phyloP scores from a whole-genome alignment of 305 asterid species.

The Fraxinus paxiana region DNA sequence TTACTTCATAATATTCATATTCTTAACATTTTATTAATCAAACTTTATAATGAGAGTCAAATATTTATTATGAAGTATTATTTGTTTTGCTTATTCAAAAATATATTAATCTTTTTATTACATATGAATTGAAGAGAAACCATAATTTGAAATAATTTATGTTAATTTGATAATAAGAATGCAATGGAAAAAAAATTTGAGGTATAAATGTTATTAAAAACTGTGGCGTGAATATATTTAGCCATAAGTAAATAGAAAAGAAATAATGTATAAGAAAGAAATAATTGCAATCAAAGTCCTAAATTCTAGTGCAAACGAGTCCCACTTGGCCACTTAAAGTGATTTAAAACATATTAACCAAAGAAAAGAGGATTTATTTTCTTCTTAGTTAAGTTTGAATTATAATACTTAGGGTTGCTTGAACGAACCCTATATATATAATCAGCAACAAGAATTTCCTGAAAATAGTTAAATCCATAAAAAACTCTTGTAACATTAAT shows the following conservation, averaged over 20 bases:
- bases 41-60: not conserved
- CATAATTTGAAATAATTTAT: not conserved
- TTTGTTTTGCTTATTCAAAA: not conserved
- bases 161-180: not conserved
- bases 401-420: not conserved
- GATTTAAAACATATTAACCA: not conserved
- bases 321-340: not conserved
- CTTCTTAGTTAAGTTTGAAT: not conserved
- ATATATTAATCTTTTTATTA: not conserved
- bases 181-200: not conserved
- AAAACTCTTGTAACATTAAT: too few relatives aligned
- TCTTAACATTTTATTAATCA: too few relatives aligned
- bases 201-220: not conserved
- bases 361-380: not conserved
- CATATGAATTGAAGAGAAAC: not conserved
- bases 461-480: too few relatives aligned
- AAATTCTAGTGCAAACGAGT: not conserved
- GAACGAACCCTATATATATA: not conserved
- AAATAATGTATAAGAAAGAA: not conserved
- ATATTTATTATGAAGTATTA: too few relatives aligned
- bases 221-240: not conserved
- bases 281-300: not conserved
- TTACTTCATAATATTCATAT: not conserved
- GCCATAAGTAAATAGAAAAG: not conserved
- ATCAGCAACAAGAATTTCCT: not conserved